These are phyloP conservation scores for Debaryomyces maramus DNA, from an alignment of 805 yeast genomes.

Conservation along the genomic window DNA sequence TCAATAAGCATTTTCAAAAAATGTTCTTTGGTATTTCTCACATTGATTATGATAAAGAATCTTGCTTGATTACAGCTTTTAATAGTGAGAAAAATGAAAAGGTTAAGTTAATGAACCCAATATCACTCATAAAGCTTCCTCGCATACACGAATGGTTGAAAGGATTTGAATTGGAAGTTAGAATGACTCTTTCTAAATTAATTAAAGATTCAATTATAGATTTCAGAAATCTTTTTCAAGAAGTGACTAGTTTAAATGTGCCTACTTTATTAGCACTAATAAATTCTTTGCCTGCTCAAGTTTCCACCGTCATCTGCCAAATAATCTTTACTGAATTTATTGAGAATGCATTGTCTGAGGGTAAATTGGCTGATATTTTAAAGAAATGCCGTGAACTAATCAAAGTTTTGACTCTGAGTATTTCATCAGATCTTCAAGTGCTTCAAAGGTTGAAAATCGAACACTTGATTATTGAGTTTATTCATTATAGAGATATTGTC, in stretches of 20 bases:
- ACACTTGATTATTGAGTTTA: slow-evolving; percentile 62
- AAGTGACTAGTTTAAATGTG: neutral
- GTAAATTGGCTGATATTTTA: slow-evolving; percentile 4
- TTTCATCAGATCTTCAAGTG: slow-evolving; percentile 19
- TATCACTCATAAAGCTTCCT: slow-evolving; percentile 43
- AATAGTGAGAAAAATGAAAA: slow-evolving; percentile 67
- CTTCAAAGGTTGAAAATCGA: slow-evolving; percentile 50
- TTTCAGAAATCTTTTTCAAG: slow-evolving; percentile 6
- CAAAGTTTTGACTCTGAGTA: slow-evolving; percentile 26
- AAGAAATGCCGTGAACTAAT: slow-evolving; percentile 10
- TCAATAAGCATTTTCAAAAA: slow-evolving; percentile 63
- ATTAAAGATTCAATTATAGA: slow-evolving; percentile 28
- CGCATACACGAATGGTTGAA: slow-evolving; percentile 62
- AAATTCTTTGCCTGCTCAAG: slow-evolving; percentile 53
- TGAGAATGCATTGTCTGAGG: slow-evolving; percentile 27
- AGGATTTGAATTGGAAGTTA: slow-evolving; percentile 55
- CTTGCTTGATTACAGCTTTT: slow-evolving; percentile 44
- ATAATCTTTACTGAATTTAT: slow-evolving; percentile 51
- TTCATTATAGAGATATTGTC: slow-evolving; percentile 55
- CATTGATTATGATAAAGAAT: slow-evolving; percentile 35
- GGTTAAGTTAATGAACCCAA: slow-evolving; percentile 41
- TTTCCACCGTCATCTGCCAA: slow-evolving; percentile 53
- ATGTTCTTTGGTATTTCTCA: slow-evolving; percentile 67
- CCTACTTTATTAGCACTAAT: slow-evolving; percentile 29
- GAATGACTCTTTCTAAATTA: slow-evolving; percentile 43